Evolutionary conservation across 768 basidiomycete species (phyloP).

Genomic region (Phanerochaete sordida): DNA sequence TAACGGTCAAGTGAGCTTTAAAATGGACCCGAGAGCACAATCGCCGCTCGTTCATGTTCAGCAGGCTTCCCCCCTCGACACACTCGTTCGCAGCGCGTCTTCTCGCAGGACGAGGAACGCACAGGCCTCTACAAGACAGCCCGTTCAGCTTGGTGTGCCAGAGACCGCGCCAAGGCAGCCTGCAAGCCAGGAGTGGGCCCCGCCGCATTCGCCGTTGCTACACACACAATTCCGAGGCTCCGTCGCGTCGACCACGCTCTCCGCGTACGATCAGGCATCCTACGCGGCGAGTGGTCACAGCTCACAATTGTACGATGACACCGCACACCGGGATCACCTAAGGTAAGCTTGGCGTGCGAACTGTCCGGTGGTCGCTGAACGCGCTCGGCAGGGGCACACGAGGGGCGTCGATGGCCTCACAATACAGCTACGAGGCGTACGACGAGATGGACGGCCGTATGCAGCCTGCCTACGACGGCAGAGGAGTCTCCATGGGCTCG

Average conservation of each 20-base stretch:
- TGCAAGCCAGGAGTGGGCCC: conserved; percentile 3
- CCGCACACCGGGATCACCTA: not conserved
- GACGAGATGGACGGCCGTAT: conserved; percentile 11
- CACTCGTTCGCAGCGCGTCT: conserved; percentile 54
- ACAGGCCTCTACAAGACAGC: conserved; percentile 1
- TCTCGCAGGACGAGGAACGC: conserved; percentile 32
- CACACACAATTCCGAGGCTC: conserved; percentile 47
- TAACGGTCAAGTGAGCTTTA: not conserved
- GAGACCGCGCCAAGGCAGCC: conserved; percentile 12
- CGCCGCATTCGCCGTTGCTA: conserved; percentile 44
- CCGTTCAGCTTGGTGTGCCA: conserved; percentile 10
- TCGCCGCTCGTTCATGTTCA: conserved; percentile 8
- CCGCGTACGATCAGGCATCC: conserved; percentile 15
- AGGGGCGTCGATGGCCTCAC: conserved; percentile 11
- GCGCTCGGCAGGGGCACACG: not conserved
- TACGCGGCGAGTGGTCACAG: not conserved
- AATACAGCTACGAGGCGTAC: conserved; percentile 19
- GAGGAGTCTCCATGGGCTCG: conserved; percentile 8
- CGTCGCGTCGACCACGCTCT: conserved; percentile 28
- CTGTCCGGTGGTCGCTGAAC: not conserved
- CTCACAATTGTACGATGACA: not conserved
- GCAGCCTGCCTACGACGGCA: not conserved
- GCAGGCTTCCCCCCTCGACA: conserved; percentile 53
- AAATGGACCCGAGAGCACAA: conserved; percentile 6
- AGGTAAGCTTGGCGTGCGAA: not conserved